Evolutionary conservation across 2,329 filamentous ascomycete species (phyloP).

Genomic region (Claviceps sp.): DNA sequence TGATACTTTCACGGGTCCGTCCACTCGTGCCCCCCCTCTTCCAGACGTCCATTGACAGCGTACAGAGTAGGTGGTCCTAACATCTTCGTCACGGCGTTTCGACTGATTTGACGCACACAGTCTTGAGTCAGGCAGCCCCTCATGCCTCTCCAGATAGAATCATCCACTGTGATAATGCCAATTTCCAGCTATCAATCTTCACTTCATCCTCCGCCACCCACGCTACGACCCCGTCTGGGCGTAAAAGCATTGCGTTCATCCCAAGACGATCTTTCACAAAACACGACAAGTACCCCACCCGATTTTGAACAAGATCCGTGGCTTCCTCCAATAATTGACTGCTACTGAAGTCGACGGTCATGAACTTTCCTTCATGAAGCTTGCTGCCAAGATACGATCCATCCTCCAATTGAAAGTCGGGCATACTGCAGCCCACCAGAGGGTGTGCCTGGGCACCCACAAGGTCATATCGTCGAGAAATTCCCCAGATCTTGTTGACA

Average conservation of each 20-base stretch:
- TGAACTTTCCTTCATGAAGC: conserved; percentile 9
- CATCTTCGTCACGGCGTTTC: no score
- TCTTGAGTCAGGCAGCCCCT: no score
- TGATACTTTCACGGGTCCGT: no score
- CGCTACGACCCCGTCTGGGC: background rate
- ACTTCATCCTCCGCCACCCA: background rate
- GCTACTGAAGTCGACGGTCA: background rate
- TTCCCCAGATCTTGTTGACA: conserved; percentile 20
- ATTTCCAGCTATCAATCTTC: background rate
- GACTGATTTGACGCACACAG: no score
- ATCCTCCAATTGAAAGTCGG: conserved; percentile 19
- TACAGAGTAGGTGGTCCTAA: no score
- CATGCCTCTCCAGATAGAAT: background rate
- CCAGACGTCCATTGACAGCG: no score
- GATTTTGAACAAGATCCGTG: background rate
- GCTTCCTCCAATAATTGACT: background rate
- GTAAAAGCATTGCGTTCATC: background rate
- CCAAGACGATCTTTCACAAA: background rate
- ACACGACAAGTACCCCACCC: background rate
- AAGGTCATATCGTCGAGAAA: conserved; percentile 19
- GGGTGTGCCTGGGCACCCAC: conserved; percentile 12
- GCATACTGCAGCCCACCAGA: conserved; percentile 22
- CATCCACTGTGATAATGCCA: background rate
- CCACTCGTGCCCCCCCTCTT: no score
- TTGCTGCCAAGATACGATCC: conserved; percentile 17